These are phyloP conservation scores for Populus hybrid DNA, from an alignment of 441 rosid genomes.

Conservation along the genomic window DNA sequence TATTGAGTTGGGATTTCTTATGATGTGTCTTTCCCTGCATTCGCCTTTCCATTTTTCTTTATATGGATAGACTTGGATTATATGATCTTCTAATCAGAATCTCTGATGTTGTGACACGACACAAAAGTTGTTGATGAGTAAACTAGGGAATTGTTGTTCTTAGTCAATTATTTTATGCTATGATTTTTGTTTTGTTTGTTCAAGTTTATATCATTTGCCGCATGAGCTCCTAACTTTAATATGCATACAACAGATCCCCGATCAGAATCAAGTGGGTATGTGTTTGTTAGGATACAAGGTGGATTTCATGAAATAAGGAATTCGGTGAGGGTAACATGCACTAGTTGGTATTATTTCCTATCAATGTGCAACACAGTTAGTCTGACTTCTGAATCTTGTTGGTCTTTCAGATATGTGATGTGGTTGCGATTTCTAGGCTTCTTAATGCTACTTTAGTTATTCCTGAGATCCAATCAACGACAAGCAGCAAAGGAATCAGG, in stretches of 20 bases:
- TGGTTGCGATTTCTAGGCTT: conserved; percentile 79
- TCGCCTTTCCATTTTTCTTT: background rate
- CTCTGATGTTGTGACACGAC: background rate
- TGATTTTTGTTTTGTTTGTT: background rate
- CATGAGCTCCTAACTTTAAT: conserved; percentile 4
- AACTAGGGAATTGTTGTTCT: background rate
- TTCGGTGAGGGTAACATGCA: conserved; percentile 55
- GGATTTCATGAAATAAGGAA: conserved; percentile 98
- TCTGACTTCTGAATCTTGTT: conserved; percentile 19
- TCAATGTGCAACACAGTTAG: background rate
- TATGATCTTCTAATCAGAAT: background rate
- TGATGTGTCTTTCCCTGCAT: background rate
- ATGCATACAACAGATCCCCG: conserved; percentile 52
- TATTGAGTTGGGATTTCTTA: background rate
- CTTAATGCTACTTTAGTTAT: conserved; percentile 88
- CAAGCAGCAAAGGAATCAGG: conserved; percentile 99
- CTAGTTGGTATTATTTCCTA: background rate
- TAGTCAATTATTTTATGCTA: too few species aligned
- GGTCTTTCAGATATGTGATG: conserved; percentile 62
- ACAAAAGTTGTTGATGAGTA: background rate
- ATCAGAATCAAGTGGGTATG: conserved; percentile 57
- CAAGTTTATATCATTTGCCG: background rate
- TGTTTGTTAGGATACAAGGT: conserved; percentile 95
- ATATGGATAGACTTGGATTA: background rate
- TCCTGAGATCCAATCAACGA: conserved; percentile 97